Conservation (phyloP, 1,284 basidiomycete species). For the Xerocomus cyaneibrunnescens region DNA sequence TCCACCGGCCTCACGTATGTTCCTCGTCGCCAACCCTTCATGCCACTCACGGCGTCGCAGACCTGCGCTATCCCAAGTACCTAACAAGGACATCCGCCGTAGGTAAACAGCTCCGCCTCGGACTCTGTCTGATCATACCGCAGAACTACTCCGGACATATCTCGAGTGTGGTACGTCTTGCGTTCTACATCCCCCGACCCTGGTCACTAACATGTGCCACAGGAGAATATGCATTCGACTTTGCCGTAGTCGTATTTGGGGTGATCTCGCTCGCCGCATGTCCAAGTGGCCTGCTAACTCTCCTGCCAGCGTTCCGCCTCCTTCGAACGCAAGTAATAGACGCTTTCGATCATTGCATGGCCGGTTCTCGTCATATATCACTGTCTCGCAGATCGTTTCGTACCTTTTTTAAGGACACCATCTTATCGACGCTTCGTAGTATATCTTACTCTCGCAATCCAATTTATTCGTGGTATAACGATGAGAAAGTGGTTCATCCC, state of each 20-base stretch:
- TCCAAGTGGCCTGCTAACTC: slow-evolving; percentile 4
- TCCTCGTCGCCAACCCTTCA: neutral
- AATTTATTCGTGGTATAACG: neutral
- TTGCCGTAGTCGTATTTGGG: slow-evolving; percentile 76
- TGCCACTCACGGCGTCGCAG: slow-evolving; percentile 37
- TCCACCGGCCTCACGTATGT: slow-evolving; percentile 80
- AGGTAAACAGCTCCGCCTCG: slow-evolving; percentile 34
- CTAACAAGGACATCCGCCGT: slow-evolving; percentile 84
- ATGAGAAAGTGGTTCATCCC: slow-evolving; percentile 47
- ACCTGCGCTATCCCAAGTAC: slow-evolving; percentile 66
- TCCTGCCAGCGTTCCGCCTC: slow-evolving; percentile 61
- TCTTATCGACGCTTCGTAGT: slow-evolving; percentile 13
- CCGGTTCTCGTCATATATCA: neutral
- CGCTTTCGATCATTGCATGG: too few species aligned
- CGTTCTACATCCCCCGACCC: neutral
- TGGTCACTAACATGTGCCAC: neutral
- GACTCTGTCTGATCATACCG: slow-evolving; percentile 8
- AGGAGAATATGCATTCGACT: slow-evolving; percentile 81
- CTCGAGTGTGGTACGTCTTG: slow-evolving; percentile 66
- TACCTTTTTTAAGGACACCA: neutral
- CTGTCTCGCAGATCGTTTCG: neutral
- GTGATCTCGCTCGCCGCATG: slow-evolving; percentile 43
- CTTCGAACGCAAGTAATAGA: slow-evolving; percentile 55
- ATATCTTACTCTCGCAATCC: slow-evolving; percentile 3
- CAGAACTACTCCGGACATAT: slow-evolving; percentile 72